Evolutionary conservation across 1,284 basidiomycete genomes (phyloP).

Genomic region (Fomitopsis betulina): DNA sequence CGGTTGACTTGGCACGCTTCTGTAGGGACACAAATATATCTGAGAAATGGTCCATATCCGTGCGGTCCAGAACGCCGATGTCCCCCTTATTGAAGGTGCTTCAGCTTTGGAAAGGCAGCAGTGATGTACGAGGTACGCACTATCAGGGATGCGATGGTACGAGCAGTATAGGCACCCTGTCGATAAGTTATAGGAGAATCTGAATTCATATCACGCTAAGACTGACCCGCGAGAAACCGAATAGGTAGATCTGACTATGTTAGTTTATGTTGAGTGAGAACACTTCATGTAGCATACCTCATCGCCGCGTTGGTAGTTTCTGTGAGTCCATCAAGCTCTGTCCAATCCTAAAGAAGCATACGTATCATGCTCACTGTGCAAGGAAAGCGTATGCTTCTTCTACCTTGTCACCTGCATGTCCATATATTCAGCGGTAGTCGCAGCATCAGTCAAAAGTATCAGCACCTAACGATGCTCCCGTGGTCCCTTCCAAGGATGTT

Average conservation of each 20-base stretch:
- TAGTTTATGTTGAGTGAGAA: neutral
- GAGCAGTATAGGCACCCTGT: slow-evolving; percentile 66
- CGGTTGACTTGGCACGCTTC: slow-evolving; percentile 49
- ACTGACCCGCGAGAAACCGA: slow-evolving; percentile 64
- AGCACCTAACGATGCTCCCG: slow-evolving; percentile 52
- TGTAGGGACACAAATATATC: slow-evolving; percentile 57
- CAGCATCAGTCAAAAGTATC: neutral
- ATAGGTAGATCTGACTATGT: slow-evolving; percentile 52
- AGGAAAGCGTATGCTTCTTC: slow-evolving; percentile 72
- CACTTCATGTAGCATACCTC: slow-evolving; percentile 38
- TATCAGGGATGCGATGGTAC: slow-evolving; percentile 66
- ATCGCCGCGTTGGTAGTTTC: slow-evolving; percentile 65
- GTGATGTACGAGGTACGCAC: slow-evolving; percentile 30
- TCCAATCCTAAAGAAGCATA: neutral
- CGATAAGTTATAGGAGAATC: slow-evolving; percentile 5
- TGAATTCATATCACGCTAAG: neutral
- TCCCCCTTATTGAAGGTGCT: slow-evolving; percentile 13
- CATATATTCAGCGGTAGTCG: slow-evolving; percentile 1
- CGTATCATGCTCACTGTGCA: slow-evolving; percentile 49
- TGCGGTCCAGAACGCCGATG: slow-evolving; percentile 61
- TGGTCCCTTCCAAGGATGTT: slow-evolving; percentile 37
- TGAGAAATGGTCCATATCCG: slow-evolving; percentile 65
- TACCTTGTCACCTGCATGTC: slow-evolving; percentile 51
- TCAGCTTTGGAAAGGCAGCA: neutral
- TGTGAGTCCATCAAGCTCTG: slow-evolving; percentile 20